phyloP scores from a whole-genome alignment of 2,329 filamentous ascomycete species.

The Colletotrichum sidae region DNA sequence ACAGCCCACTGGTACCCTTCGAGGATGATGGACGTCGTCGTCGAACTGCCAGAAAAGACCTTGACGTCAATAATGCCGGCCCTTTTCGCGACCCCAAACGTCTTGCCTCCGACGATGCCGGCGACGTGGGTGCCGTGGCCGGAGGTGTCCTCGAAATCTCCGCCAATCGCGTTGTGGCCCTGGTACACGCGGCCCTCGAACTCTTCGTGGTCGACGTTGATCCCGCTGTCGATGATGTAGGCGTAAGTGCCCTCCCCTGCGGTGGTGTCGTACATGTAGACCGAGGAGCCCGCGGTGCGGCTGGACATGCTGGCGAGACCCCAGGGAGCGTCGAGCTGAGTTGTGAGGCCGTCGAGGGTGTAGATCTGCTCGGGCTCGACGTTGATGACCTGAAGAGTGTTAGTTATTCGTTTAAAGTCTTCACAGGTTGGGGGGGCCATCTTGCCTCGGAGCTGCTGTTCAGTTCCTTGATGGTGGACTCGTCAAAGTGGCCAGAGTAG shows the following conservation, averaged over 20 bases:
- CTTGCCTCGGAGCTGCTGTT: conserved; percentile 47
- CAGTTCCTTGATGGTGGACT: conserved; percentile 52
- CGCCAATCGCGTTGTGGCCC: conserved; percentile 40
- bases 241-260: conserved; percentile 51
- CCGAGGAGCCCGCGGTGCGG: conserved; percentile 36
- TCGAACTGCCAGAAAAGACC: conserved; percentile 51
- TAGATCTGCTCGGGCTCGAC: conserved; percentile 26
- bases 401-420: conserved; percentile 21
- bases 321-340: conserved; percentile 52
- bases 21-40: conserved; percentile 46
- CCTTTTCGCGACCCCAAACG: conserved; percentile 57
- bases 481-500: conserved; percentile 58
- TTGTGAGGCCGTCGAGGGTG: conserved; percentile 38
- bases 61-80: conserved; percentile 57
- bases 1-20: conserved; percentile 49
- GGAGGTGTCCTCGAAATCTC: conserved; percentile 46
- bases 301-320: conserved; percentile 58
- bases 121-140: conserved; percentile 58
- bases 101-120: conserved; percentile 50
- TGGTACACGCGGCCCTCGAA: conserved; percentile 46
- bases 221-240: conserved; percentile 57
- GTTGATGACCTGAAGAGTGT: conserved; percentile 16
- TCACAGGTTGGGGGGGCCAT: rapidly evolving
- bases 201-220: conserved; percentile 43
- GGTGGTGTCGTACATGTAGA: conserved; percentile 48